Evolutionary conservation across 495 filamentous ascomycete genomes (phyloP).

Genomic region (Lophiotrema nucula): DNA sequence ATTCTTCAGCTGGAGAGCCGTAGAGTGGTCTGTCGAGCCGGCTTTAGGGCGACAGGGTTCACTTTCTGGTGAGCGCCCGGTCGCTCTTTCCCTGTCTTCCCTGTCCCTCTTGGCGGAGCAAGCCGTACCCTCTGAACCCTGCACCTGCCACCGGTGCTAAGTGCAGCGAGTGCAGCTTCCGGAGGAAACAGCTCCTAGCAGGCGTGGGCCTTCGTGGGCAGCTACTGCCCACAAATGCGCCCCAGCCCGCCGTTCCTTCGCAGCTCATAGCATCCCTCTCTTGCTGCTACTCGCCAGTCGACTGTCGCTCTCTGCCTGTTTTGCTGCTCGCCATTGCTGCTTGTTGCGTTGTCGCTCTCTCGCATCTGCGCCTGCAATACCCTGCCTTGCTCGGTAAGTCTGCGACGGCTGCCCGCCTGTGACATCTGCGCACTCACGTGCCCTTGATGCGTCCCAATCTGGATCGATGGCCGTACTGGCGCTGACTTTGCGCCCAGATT

Average conservation of each 20-base stretch:
- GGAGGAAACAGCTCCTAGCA: neutral
- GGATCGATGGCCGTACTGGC: no score
- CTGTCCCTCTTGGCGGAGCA: no score
- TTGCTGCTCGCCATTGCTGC: neutral
- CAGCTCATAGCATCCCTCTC: neutral
- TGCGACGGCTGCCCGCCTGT: conserved; percentile 1
- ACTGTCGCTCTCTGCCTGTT: neutral
- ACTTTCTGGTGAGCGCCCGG: no score
- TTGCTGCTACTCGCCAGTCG: neutral
- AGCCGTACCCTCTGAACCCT: neutral
- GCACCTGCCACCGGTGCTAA: neutral
- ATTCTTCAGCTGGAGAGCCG: neutral
- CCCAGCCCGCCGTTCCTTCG: neutral
- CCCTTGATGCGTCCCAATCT: conserved; percentile 7
- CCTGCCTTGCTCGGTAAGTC: neutral
- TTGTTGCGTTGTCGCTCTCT: neutral
- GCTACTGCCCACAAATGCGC: conserved; percentile 5
- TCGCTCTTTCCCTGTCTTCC: no score
- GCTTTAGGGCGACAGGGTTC: neutral
- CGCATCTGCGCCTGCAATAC: neutral
- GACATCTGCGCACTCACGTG: conserved; percentile 25
- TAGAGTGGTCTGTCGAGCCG: neutral
- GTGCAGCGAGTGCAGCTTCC: neutral
- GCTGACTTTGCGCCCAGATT: conserved; percentile 18
- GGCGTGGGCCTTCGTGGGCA: neutral